Base-by-base conservation (phyloP, 495 filamentous ascomycete genomes). In the Penicillium atrosanguineum region DNA sequence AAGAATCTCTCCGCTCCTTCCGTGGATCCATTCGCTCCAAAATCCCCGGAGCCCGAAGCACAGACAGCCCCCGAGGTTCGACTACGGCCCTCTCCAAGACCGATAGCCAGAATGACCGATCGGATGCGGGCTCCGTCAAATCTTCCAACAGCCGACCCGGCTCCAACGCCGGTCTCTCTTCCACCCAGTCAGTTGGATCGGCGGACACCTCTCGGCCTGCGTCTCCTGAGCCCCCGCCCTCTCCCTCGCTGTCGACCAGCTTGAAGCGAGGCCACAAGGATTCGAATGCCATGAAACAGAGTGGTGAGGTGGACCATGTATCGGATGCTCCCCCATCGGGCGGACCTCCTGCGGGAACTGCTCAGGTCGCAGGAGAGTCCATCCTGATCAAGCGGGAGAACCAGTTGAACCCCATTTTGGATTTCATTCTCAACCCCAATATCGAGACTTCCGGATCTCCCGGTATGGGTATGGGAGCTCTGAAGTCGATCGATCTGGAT, bases 401-500 rank as follows among this genome's bases (percentile, higher is more conserved):
- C 61, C 76, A 80, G 26, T 73, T 83, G 51, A 90, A 87, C 59
- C 85, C 87, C 82, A 74, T 76, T 36, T 44, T 77, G 50, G 72
- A 76, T 51, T 74, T 75, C 53, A 73, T 77, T 28, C 60, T 75
- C 53, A 76, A 76, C 40, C 62, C 72, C 7, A 70, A 69, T 1
- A 38, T 72, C 18, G 74, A 78, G 37, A 59, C 68, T 14, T 69
- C 68, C 19, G 63, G 67, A 2, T 78, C 73, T 2, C 74, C 74
- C 7, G 74, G 75, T 3, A 78, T 76, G 72, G 72, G 74, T 11
- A 76, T 81, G 71, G 76, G 87, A 43, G 89, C 91, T 25, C 78
- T 96, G 64, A 96, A 95, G 73, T 83, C 89, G 29, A 88, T 91
- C 50, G 93, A 97, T 71, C 76, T 99, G 43, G 94, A 99, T 63